A percentile compares a stretch with the other conserved stretches of the same genome.
Evolutionary conservation across 768 basidiomycete genomes (phyloP).

Genomic region (Plicaturopsis crispa): DNA sequence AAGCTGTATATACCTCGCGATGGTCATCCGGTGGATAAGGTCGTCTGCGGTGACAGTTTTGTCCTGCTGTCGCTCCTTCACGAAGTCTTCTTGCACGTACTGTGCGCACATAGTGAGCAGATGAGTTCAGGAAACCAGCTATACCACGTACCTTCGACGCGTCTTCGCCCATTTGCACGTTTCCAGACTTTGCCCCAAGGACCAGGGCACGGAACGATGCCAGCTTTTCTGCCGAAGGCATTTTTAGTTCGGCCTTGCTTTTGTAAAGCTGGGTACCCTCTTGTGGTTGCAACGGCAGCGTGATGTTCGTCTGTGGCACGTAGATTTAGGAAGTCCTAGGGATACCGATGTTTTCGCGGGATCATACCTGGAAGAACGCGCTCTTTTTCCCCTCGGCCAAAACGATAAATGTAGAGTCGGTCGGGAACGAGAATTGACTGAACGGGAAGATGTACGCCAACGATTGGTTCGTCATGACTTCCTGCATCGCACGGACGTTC

Average conservation of each 20-base stretch:
- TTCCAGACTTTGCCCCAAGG: constrained; percentile 53
- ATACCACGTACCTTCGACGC: constrained; percentile 49
- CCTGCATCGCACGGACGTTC: constrained; percentile 59
- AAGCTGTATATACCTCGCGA: constrained; percentile 49
- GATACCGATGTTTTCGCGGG: no score
- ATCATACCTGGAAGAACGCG: constrained; percentile 59
- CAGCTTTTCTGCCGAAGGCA: constrained; percentile 42
- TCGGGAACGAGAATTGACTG: constrained; percentile 63
- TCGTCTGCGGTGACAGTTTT: constrained; percentile 44
- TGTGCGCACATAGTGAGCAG: constrained; percentile 17
- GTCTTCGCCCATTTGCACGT: constrained; percentile 41
- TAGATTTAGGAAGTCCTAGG: no score
- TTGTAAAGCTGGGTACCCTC: constrained; percentile 39
- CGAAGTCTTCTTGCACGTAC: constrained; percentile 78
- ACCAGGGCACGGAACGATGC: constrained; percentile 51
- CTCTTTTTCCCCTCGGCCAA: constrained; percentile 61
- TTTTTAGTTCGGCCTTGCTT: constrained; percentile 27
- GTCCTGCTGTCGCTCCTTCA: constrained; percentile 30
- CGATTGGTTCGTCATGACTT: constrained; percentile 55
- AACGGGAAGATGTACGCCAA: constrained; percentile 74
- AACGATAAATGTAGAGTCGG: constrained; percentile 62
- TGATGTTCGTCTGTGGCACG: constrained; percentile 55
- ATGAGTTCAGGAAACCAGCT: neutral
- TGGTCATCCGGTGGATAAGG: constrained; percentile 57
- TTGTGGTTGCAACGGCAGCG: constrained; percentile 36